Evolutionary conservation across 345 rosid genomes (phyloP), one percentile per base, ranked within the genome.

Genomic region (Boechera stricta): DNA sequence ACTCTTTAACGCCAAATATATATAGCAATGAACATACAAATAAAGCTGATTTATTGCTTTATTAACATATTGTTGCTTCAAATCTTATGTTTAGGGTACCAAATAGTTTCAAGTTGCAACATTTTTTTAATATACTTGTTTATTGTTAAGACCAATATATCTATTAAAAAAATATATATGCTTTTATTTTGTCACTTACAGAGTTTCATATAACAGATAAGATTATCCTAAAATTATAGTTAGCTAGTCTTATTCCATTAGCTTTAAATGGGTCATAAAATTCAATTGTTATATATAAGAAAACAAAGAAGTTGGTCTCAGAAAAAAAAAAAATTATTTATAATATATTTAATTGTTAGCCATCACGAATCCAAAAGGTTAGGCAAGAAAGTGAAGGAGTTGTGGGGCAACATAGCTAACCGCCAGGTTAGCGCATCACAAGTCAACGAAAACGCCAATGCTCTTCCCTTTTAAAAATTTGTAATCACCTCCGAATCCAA

Each of bases 371-470:
- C 32, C 18, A 49, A 67, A 60, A 48, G 29, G 13, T 12, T 60
- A 6, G 73, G 62, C 62, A 59, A 67, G 73, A 76, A 39, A 67
- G 62, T 67, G 73, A 75, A 67, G n/a, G 41, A 48, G 73, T 4
- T 31, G 74, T 68, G 68, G 60, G 68, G 74, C 24, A 32, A 29
- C 13, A 48, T 58, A 18, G 6, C 45, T 18, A 53, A 69, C 69
- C 47, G 62, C 44, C 79, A 75, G 24, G 61, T 48, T 67, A 5
- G 67, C 39, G 67, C 39, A 58, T 58, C 53, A 51, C 29, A 59
- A 75, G 69, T 75, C 74, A 68, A 60, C 69, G 35, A 38, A 58
- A 67, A 47, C 59, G 38, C 52, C 47, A 64, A 32, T 55, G 47
- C 18, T 41, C 36, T 28, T 26, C 45, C 11, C 31, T 32, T 42